phyloP scores from a whole-genome alignment of 768 basidiomycete genomes.

The Tremella mesenterica region DNA sequence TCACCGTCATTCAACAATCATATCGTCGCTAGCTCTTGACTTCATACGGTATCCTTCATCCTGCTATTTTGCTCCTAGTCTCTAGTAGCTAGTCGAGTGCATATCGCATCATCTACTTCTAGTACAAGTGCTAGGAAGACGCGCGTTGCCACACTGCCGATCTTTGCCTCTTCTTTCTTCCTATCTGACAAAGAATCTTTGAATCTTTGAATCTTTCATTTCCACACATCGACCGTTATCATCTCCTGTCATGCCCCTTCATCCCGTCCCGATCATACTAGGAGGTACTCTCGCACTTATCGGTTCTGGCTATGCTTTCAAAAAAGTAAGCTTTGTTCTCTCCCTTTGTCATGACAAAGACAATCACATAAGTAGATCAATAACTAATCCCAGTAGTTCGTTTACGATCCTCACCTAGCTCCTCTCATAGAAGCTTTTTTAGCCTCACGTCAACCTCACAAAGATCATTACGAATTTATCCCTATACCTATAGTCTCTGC shows the following conservation, averaged over 20 bases:
- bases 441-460: constrained; percentile 14
- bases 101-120: too few species aligned
- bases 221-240: too few species aligned
- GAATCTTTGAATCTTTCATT: too few species aligned
- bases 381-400: constrained; percentile 12
- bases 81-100: too few species aligned
- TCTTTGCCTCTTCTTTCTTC: too few species aligned
- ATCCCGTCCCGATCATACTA: constrained; percentile 24
- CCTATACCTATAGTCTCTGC: neutral
- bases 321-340: constrained; percentile 23
- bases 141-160: too few species aligned
- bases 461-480: neutral
- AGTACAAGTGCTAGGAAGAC: too few species aligned
- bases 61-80: too few species aligned
- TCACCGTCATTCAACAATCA: too few species aligned
- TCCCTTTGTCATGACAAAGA: neutral
- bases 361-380: neutral
- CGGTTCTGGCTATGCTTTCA: constrained; percentile 34
- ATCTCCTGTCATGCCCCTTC: constrained; percentile 23
- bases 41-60: too few species aligned
- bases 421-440: constrained; percentile 31
- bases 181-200: too few species aligned
- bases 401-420: constrained; percentile 36
- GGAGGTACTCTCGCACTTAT: constrained; percentile 32
- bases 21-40: too few species aligned